Conservation (phyloP, 2,329 filamentous ascomycete genomes). For the Phaeosphaeriaceae sp. region DNA sequence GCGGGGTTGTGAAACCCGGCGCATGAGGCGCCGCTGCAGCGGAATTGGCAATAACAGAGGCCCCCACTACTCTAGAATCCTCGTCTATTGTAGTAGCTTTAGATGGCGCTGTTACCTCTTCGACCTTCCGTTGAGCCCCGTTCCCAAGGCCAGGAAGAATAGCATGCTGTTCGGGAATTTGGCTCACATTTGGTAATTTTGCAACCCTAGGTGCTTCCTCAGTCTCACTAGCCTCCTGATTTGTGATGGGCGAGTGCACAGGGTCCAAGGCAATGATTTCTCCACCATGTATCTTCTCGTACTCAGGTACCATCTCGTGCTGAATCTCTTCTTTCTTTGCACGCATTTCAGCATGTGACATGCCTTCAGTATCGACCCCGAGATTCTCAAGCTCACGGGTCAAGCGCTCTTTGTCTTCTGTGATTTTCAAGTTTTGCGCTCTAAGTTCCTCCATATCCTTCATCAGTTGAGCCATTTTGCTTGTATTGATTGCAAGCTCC, state of each 20-base stretch:
- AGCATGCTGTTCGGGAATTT: constrained; percentile 3
- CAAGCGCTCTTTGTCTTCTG: constrained; percentile 52
- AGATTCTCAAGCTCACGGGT: constrained; percentile 57
- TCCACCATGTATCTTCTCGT: background rate
- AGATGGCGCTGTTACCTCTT: background rate
- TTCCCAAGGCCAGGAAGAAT: constrained; percentile 24
- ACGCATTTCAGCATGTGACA: constrained; percentile 54
- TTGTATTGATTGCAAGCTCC: constrained; percentile 50
- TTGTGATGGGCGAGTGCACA: background rate
- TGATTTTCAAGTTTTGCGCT: constrained; percentile 47
- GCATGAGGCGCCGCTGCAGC: background rate
- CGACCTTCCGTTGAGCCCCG: background rate
- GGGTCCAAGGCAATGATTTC: background rate
- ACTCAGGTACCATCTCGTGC: constrained; percentile 26
- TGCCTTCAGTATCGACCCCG: constrained; percentile 55
- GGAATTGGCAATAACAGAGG: too few relatives aligned
- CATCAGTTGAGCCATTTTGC: constrained; percentile 49
- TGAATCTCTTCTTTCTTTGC: constrained; percentile 50
- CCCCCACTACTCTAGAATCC: too few relatives aligned
- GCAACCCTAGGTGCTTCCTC: background rate
- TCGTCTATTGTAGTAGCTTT: background rate
- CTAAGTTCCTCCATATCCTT: constrained; percentile 54
- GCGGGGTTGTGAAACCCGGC: constrained; percentile 24
- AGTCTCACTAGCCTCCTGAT: background rate
- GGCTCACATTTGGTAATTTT: background rate